Conservation (phyloP, 345 rosid genomes). For the Anacardium occidentale region DNA sequence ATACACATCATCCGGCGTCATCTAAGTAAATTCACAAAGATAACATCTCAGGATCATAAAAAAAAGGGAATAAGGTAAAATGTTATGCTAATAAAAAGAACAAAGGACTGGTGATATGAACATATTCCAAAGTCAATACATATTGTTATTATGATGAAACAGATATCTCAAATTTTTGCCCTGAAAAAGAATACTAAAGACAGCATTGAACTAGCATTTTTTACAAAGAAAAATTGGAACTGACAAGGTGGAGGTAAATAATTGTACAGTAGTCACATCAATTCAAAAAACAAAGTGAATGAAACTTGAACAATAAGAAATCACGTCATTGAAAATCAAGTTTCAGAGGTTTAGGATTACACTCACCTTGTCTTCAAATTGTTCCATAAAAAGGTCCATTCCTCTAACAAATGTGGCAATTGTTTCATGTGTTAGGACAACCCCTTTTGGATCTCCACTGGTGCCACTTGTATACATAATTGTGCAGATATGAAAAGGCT, state of each 20-base stretch:
- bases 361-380: slow-evolving; percentile 86
- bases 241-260: not conserved
- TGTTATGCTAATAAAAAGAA: not conserved
- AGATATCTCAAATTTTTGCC: not conserved
- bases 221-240: not conserved
- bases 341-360: not conserved
- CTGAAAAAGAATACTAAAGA: not conserved
- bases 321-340: not conserved
- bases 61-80: not conserved
- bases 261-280: not conserved
- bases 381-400: slow-evolving; percentile 75
- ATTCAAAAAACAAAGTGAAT: not conserved
- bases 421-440: slow-evolving; percentile 81
- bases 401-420: slow-evolving; percentile 58
- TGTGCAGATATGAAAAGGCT: slow-evolving; percentile 67
- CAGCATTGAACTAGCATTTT: not conserved
- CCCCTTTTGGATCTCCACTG: slow-evolving; percentile 97
- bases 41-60: slow-evolving; percentile 12
- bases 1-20: slow-evolving; percentile 85
- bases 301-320: slow-evolving; percentile 2
- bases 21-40: slow-evolving; percentile 36
- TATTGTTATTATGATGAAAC: not conserved
- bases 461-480: slow-evolving; percentile 99
- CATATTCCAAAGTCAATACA: not conserved
- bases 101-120: not conserved